These are phyloP conservation scores for Verticillium alfalfae DNA, from an alignment of 2,329 filamentous ascomycete species.

Conservation along the genomic window DNA sequence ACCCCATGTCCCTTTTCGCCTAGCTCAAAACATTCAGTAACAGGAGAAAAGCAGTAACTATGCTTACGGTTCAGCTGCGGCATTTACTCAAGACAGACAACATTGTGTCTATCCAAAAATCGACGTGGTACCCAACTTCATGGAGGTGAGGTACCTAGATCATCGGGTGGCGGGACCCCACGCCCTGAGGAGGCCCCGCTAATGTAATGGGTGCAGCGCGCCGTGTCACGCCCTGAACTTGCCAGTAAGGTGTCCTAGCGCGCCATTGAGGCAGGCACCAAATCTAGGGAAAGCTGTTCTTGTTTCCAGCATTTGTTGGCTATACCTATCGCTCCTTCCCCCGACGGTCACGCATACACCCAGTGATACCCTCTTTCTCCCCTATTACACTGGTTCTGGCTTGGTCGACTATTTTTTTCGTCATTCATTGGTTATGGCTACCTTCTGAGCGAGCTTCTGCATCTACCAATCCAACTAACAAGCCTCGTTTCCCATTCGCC, in stretches of 20 bases:
- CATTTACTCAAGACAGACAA: no score
- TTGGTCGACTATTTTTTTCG: background rate
- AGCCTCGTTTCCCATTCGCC: conserved; percentile 5
- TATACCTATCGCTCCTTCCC: background rate
- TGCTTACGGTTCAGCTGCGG: no score
- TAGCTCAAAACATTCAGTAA: no score
- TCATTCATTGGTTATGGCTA: background rate
- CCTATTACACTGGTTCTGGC: background rate
- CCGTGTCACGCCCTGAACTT: background rate
- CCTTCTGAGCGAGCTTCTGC: background rate
- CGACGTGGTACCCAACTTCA: no score
- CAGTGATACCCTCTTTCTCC: background rate
- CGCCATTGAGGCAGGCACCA: background rate
- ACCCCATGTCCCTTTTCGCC: no score
- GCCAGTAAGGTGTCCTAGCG: background rate
- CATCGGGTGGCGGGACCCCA: background rate
- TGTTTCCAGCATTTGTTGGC: background rate
- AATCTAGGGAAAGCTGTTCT: background rate
- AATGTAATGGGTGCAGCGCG: background rate
- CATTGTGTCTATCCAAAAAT: no score
- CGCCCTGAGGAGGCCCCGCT: background rate
- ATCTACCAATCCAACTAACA: background rate
- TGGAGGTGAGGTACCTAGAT: background rate
- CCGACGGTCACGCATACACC: background rate
- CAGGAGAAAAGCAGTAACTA: no score